Percentiles rank a stretch among this genome's conserved stretches.
These are phyloP conservation scores for Spizellomyces sp. DNA, from an alignment of 192 early-diverging fungal genomes.

Conservation along the genomic window DNA sequence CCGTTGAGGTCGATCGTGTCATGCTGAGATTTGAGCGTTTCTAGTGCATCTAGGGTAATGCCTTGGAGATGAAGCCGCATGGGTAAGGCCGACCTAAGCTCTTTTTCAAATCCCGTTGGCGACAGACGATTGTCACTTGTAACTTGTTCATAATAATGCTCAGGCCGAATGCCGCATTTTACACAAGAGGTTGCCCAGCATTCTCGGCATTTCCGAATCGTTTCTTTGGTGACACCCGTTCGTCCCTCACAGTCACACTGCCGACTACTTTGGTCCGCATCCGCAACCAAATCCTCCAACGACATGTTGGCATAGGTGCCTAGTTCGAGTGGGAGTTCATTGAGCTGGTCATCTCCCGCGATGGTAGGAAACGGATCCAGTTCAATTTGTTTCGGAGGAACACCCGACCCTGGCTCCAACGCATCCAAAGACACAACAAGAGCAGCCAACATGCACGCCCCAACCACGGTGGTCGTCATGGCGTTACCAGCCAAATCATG, in stretches of 20 bases:
- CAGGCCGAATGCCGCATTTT: slow-evolving; percentile 44
- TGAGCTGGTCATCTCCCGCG: slow-evolving; percentile 24
- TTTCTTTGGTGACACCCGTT: slow-evolving; percentile 8
- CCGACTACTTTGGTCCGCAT: slow-evolving; percentile 27
- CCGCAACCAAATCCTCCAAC: slow-evolving; percentile 17
- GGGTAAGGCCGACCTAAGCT: slow-evolving; percentile 35
- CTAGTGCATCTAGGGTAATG: slow-evolving; percentile 26
- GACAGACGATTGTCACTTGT: not conserved
- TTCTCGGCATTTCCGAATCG: slow-evolving; percentile 37
- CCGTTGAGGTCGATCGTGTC: not conserved
- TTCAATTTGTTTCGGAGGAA: not conserved
- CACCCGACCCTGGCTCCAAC: slow-evolving; percentile 8
- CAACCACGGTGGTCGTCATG: slow-evolving; percentile 53
- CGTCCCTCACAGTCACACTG: slow-evolving; percentile 50
- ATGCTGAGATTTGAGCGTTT: not conserved
- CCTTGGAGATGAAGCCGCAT: slow-evolving; percentile 36
- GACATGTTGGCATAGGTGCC: not conserved
- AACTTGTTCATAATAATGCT: slow-evolving; percentile 36
- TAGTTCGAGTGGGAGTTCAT: slow-evolving; percentile 23
- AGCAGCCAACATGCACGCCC: slow-evolving; percentile 43
- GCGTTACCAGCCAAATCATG: slow-evolving; percentile 54
- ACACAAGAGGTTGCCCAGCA: slow-evolving; percentile 43
- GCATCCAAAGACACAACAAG: slow-evolving; percentile 25
- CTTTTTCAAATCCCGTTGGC: slow-evolving; percentile 32
- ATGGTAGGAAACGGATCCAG: slow-evolving; percentile 7